Evolutionary conservation across 257 asterid species (phyloP), one percentile per base, ranked within the genome.

Genomic region (Fraxinus pennsylvanica): DNA sequence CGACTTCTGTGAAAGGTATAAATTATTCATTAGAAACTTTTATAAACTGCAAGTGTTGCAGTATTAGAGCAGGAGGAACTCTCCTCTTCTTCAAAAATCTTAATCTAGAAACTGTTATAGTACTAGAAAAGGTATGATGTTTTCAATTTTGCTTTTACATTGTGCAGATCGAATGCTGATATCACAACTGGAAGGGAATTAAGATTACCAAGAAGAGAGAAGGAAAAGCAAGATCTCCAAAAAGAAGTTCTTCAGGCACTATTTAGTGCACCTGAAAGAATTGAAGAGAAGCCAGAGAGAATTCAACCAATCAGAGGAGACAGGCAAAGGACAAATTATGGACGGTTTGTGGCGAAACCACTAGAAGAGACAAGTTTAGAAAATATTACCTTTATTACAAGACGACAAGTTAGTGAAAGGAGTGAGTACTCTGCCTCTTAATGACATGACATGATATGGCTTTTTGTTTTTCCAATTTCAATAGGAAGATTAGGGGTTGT

Each of bases 221-320:
- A 41, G 50, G 82, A 81, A 68, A 87, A 32, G 80, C 50, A 79
- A 71, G 87, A 86, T 36, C 79, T 79, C 25, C 80, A 81, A 71
- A 87, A 83, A 77, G 97, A 92, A 81, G 77, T 88, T 77, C 73
- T 94, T 69, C 84, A 79, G 68, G 72, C 97, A n/a, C 79, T 92
- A 73, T 91, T 91, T 82, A 68, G 61, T 76, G 81, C 12, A 63
- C 82, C 87, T 75, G 79, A 41, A 81, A 84, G 87, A 84, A 32
- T 54, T 76, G 84, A 83, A 74, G 84, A 83, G 70, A 85, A 73
- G 71, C 82, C 71, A 22, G 67, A 41, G 50, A 41, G 27, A 43
- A 71, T 70, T 73, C 35, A 0, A 21, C 84, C 84, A 39, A 25
- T 78, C 72, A 86, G 80, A 77, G 78, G 21, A 74, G 70, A 25